Evolutionary conservation across 139 green algal genomes (phyloP).

Genomic region (Micromonas pusilla): DNA sequence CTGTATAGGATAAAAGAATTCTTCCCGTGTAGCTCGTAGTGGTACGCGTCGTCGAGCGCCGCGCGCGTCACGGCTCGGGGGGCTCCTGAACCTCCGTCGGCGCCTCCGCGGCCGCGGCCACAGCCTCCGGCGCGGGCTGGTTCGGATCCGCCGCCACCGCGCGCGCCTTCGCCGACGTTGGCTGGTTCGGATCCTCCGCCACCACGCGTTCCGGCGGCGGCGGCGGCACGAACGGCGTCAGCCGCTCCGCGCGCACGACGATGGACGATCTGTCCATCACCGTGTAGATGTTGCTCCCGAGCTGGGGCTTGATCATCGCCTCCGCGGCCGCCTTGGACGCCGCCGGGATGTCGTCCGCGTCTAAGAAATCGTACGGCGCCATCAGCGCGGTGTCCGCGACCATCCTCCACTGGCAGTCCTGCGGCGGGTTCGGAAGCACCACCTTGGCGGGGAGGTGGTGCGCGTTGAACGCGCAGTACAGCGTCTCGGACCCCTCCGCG

Average conservation of each 20-base stretch:
- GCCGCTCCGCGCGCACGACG: background rate
- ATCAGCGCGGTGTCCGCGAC: conserved; percentile 2
- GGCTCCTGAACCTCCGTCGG: too few species aligned
- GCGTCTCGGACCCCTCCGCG: conserved; percentile 33
- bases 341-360: conserved; percentile 11
- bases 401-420: conserved; percentile 49
- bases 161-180: background rate
- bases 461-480: conserved; percentile 78
- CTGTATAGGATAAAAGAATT: too few species aligned
- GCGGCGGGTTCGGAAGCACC: conserved; percentile 52
- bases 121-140: too few species aligned
- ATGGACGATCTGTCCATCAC: background rate
- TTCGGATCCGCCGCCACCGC: conserved; percentile 26
- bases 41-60: too few species aligned
- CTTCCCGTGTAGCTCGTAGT: too few species aligned
- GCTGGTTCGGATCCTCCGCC: background rate
- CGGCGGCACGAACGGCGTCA: background rate
- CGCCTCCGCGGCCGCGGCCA: too few species aligned
- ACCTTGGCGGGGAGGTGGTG: conserved; percentile 45
- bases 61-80: too few species aligned
- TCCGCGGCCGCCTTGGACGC: conserved; percentile 2
- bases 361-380: conserved; percentile 13
- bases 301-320: background rate
- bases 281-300: background rate
- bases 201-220: too few species aligned